Percentiles rank a stretch among this genome's conserved stretches.
phyloP scores from a whole-genome alignment of 2,329 filamentous ascomycete species.

The Passalora sequoiae region DNA sequence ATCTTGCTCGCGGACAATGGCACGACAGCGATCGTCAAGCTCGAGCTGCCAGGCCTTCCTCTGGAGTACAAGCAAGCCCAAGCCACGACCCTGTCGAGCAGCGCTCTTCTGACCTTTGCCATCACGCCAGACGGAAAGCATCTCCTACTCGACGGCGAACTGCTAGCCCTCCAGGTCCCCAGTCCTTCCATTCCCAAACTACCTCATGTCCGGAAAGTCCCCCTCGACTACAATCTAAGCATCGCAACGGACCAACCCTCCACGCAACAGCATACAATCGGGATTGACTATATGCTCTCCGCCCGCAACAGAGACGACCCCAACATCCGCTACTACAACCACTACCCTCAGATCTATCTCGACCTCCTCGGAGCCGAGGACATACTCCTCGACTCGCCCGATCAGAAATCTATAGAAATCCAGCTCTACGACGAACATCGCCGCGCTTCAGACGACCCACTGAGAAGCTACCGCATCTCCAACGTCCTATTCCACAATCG shows the following conservation, averaged over 20 bases:
- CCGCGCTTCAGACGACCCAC: neutral
- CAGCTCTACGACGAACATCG: neutral
- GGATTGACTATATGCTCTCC: conserved; percentile 14
- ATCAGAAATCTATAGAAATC: conserved; percentile 8
- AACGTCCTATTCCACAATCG: neutral
- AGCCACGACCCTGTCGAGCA: neutral
- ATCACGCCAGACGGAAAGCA: conserved; percentile 8
- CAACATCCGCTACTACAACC: conserved; percentile 13
- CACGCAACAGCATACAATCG: neutral
- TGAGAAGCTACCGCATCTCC: neutral
- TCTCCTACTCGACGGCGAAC: conserved; percentile 8
- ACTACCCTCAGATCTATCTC: conserved; percentile 11
- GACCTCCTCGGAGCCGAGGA: conserved; percentile 10
- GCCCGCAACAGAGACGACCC: conserved; percentile 10
- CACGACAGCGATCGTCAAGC: conserved; percentile 10
- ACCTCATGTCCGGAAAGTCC: conserved; percentile 4
- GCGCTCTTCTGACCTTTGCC: conserved; percentile 1
- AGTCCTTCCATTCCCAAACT: conserved; percentile 8
- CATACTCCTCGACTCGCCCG: conserved; percentile 7
- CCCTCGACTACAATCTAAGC: conserved; percentile 1
- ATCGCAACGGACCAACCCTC: neutral
- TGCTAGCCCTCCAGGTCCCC: conserved; percentile 9
- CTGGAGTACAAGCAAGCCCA: neutral
- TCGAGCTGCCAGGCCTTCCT: conserved; percentile 8
- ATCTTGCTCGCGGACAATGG: conserved; percentile 7